These are phyloP conservation scores for Harringtonia aguacate DNA, from an alignment of 2,329 filamentous ascomycete genomes.

Conservation along the genomic window DNA sequence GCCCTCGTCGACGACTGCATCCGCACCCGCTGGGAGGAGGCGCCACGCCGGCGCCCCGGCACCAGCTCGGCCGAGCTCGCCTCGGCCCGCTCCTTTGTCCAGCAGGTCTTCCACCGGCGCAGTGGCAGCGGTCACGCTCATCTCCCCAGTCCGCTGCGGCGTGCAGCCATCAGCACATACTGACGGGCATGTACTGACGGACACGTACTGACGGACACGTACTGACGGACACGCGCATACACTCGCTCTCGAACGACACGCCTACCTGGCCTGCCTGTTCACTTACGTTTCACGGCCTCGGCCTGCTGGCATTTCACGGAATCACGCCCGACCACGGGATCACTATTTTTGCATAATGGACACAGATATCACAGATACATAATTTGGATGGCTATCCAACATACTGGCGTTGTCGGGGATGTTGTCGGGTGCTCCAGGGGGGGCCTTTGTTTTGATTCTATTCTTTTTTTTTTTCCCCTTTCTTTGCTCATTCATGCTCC, in stretches of 20 bases:
- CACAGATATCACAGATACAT: too few relatives aligned
- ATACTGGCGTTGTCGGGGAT: too few relatives aligned
- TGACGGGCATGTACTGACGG: neutral
- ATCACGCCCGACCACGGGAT: too few relatives aligned
- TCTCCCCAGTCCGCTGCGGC: too few relatives aligned
- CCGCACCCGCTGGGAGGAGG: constrained; percentile 55
- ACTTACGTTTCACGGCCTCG: too few relatives aligned
- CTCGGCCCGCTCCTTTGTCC: constrained; percentile 21
- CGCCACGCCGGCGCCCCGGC: constrained; percentile 9
- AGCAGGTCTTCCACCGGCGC: constrained; percentile 22
- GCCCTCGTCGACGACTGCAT: constrained; percentile 87
- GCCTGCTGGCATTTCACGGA: too few relatives aligned
- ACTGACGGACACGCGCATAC: neutral
- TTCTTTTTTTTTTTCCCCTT: neutral
- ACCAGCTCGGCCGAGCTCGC: constrained; percentile 7
- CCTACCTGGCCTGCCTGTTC: too few relatives aligned
- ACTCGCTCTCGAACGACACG: too few relatives aligned
- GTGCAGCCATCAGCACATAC: neutral
- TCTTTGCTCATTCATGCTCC: too few relatives aligned
- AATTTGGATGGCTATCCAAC: too few relatives aligned
- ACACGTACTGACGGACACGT: neutral
- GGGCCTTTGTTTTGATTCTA: neutral
- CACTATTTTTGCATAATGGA: too few relatives aligned
- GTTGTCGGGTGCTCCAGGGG: too few relatives aligned
- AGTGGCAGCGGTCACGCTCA: constrained; percentile 8